Evolutionary conservation across 208 protist species (phyloP), one percentile per base, ranked within the genome.

Genomic region (Leishmania martiniquensis): DNA sequence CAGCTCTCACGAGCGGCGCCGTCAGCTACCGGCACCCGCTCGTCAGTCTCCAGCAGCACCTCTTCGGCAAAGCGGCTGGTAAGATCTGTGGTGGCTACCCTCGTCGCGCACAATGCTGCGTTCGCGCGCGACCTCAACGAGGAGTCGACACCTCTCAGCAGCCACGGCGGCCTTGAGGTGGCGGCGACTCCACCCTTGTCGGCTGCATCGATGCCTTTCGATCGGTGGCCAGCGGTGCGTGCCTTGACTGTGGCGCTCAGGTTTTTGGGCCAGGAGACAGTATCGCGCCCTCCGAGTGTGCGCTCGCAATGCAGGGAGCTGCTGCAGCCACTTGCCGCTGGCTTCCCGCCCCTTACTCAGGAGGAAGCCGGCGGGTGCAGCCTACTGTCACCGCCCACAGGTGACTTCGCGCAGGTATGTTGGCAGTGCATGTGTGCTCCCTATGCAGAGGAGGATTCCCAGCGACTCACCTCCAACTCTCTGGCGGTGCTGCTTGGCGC

Each of bases 381-480:
- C 42, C 39, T 70, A 29, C 29, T 29, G 42, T 60, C 52, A 39
- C 55, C 47, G 51, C 59, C 72, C 6, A 72, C 70, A 7, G 55
- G 77, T 0, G 52, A 66, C 15, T 82, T 80, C 22, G 57, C 71
- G 42, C 70, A 44, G 20, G 82, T 34, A 59, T 86, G 82, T 25
- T 86, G 82, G 82, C 42, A 32, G 29, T 86, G 82, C 71, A 49
- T 86, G 75, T 85, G 81, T 51, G 70, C 76, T 32, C 49, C 57
- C 2, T 66, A 75, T 54, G 71, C 25, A 2, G 54, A 2, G 15
- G 77, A 82, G 59, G 84, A 81, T 25, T 78, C 82, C 59, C 73
- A 63, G 20, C 9, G 55, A 49, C 84, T 87, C 25, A 81, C 78
- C 51, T 51, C 70, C 32, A 67, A 81, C 60, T 70, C 72, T 22